Conservation (phyloP, 768 basidiomycete species). For the Arthromyces matolae region DNA sequence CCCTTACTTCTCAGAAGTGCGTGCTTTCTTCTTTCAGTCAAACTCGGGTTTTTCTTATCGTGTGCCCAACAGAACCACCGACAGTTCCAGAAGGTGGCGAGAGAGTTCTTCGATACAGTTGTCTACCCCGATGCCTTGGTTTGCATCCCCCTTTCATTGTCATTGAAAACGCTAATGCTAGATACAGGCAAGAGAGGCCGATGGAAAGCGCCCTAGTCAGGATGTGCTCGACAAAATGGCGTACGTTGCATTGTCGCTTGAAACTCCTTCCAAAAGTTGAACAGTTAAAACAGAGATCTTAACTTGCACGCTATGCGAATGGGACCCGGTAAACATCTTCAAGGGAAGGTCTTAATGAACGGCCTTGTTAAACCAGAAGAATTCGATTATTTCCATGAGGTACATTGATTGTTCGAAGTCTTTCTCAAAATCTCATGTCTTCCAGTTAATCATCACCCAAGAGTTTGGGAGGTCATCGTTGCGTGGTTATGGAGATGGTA, state of each 20-base stretch:
- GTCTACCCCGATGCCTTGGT: constrained; percentile 47
- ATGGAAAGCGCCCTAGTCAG: constrained; percentile 81
- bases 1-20: constrained; percentile 72
- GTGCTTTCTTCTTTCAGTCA: constrained; percentile 14
- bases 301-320: constrained; percentile 89
- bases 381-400: constrained; percentile 90
- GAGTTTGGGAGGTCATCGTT: constrained; percentile 67
- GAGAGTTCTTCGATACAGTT: constrained; percentile 64
- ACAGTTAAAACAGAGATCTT: constrained; percentile 39
- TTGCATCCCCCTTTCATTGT: not conserved
- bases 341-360: constrained; percentile 76
- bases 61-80: constrained; percentile 43
- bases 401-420: constrained; percentile 20
- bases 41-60: not conserved
- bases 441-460: constrained; percentile 77
- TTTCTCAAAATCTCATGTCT: constrained; percentile 5
- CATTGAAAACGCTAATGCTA: not conserved
- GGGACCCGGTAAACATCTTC: constrained; percentile 91
- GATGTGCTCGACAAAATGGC: constrained; percentile 83
- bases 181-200: constrained; percentile 65
- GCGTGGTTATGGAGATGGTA: constrained; percentile 83
- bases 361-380: constrained; percentile 82
- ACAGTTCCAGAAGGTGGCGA: constrained; percentile 50
- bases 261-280: constrained; percentile 44
- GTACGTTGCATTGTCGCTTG: constrained; percentile 55